phyloP scores from a whole-genome alignment of 2,329 filamentous ascomycete species.

The Colletotrichum sidae region DNA sequence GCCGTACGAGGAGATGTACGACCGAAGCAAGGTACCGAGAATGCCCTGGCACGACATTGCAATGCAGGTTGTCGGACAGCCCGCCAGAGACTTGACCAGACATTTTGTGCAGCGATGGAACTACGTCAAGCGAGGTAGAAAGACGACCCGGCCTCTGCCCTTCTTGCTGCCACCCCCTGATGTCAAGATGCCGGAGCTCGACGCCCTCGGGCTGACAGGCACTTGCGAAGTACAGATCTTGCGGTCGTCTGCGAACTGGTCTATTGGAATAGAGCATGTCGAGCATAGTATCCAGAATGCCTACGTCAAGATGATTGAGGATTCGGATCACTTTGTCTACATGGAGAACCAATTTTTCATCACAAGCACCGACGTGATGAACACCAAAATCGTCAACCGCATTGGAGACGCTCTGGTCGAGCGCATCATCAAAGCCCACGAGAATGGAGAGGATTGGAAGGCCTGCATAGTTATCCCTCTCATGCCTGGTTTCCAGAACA shows the following conservation, averaged over 20 bases:
- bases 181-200: constrained; percentile 86
- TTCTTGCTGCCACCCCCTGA: constrained; percentile 95
- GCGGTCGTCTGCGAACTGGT: constrained; percentile 91
- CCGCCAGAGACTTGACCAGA: constrained; percentile 90
- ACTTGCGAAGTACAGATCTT: constrained; percentile 98
- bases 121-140: constrained; percentile 91
- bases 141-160: constrained; percentile 91
- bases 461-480: constrained; percentile 91
- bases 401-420: constrained; percentile 96
- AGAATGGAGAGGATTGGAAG: constrained; percentile 89
- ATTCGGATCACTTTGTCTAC: constrained; percentile 97
- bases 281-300: constrained; percentile 97
- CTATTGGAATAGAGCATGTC: constrained; percentile 85
- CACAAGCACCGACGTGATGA: constrained; percentile 89
- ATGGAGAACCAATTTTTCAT: constrained; percentile 99
- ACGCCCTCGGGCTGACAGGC: constrained; percentile 87
- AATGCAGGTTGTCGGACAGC: constrained; percentile 98
- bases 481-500: constrained; percentile 99
- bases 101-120: constrained; percentile 99
- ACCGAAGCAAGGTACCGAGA: constrained; percentile 85
- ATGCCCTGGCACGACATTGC: constrained; percentile 99
- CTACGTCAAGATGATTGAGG: constrained; percentile 93
- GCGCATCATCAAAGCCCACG: constrained; percentile 85
- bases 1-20: constrained; percentile 99
- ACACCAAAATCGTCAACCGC: constrained; percentile 87